Conservation (phyloP, 331 rosid genomes). For the Acacia pycnantha region DNA sequence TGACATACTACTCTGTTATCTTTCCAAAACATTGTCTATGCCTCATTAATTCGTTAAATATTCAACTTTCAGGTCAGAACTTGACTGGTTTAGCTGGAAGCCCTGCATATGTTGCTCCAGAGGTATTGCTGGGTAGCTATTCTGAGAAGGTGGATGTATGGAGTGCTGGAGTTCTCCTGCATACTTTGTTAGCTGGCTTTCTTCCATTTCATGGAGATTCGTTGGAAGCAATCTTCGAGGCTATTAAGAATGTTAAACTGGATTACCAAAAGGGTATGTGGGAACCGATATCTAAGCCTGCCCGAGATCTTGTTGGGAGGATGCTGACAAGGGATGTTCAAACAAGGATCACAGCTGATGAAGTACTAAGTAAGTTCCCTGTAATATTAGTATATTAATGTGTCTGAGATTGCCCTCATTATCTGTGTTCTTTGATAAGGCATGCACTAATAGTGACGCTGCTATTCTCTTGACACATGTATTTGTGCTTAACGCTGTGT, state of each 20-base stretch:
- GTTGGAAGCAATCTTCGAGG: constrained; percentile 87
- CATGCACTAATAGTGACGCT: neutral
- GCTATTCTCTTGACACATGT: neutral
- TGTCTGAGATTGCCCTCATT: neutral
- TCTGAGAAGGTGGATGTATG: constrained; percentile 94
- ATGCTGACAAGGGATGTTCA: constrained; percentile 93
- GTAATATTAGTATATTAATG: constrained; percentile 9
- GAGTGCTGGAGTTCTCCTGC: constrained; percentile 98
- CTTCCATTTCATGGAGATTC: constrained; percentile 95
- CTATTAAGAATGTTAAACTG: constrained; percentile 70
- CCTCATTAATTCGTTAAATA: constrained; percentile 1
- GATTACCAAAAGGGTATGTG: constrained; percentile 80
- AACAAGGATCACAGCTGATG: constrained; percentile 88
- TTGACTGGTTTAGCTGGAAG: constrained; percentile 98
- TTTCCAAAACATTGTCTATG: constrained; percentile 17
- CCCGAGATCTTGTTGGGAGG: constrained; percentile 86
- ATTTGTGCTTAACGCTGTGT: neutral
- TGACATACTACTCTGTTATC: neutral
- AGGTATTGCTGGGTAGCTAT: constrained; percentile 80
- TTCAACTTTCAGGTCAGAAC: constrained; percentile 71
- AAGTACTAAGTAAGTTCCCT: constrained; percentile 83
- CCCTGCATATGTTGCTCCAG: constrained; percentile 99
- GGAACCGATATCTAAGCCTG: constrained; percentile 86
- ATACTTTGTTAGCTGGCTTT: constrained; percentile 76
- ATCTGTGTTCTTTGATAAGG: constrained; percentile 9